Evolutionary conservation across 1,284 basidiomycete species (phyloP).

Genomic region (Phaffia rhodozyma): DNA sequence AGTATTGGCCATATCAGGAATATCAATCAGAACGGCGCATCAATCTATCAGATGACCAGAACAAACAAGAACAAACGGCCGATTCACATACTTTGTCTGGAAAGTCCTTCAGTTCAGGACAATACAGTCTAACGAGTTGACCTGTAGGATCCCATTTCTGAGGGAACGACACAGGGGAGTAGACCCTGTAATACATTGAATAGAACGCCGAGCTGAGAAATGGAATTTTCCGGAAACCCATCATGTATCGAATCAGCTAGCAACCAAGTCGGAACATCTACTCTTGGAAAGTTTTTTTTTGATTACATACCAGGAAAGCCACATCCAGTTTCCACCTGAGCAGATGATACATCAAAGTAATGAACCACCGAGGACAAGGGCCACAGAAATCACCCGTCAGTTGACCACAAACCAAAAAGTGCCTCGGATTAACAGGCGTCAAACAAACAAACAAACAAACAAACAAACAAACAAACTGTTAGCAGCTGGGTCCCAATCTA

Average conservation of each 20-base stretch:
- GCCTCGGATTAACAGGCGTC: no score
- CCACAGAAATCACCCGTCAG: background rate
- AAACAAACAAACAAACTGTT: conserved; percentile 21
- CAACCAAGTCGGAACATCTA: no score
- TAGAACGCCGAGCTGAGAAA: conserved; percentile 8
- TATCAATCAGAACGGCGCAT: background rate
- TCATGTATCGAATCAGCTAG: conserved; percentile 36
- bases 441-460: no score
- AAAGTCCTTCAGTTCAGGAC: conserved; percentile 37
- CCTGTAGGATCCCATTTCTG: conserved; percentile 40
- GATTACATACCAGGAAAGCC: conserved; percentile 33
- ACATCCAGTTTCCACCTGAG: conserved; percentile 41
- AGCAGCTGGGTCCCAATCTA: conserved; percentile 36
- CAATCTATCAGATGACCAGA: background rate
- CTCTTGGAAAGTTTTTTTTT: no score
- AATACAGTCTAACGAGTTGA: conserved; percentile 38
- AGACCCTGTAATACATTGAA: conserved; percentile 28
- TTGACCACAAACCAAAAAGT: no score
- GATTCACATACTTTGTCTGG: conserved; percentile 32
- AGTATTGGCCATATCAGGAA: no score
- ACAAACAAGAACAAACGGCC: background rate
- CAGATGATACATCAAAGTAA: background rate
- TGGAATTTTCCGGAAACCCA: background rate
- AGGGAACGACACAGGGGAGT: conserved; percentile 34
- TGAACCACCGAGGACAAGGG: background rate